Percentiles rank a stretch among this genome's conserved stretches.
Evolutionary conservation across 192 early-diverging fungal species (phyloP).

Genomic region (Coemansia sp.): DNA sequence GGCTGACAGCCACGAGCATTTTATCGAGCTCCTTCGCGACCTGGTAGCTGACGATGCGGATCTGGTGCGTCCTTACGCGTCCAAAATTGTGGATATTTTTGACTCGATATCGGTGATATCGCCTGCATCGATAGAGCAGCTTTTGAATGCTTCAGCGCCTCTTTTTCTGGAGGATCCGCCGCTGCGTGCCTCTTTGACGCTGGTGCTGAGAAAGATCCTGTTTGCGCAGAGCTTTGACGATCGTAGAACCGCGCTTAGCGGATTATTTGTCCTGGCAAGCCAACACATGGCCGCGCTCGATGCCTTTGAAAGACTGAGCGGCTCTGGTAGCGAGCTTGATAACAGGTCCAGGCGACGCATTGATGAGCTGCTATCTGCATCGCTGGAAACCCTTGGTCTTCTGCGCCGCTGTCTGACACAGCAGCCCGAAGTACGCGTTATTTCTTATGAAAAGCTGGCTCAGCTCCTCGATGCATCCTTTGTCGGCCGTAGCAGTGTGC

Average conservation of each 20-base stretch:
- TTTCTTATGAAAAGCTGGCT: constrained; percentile 60
- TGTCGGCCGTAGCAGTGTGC: constrained; percentile 12
- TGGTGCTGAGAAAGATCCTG: constrained; percentile 70
- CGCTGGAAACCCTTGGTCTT: constrained; percentile 54
- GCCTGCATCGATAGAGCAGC: constrained; percentile 48
- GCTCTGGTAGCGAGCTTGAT: not conserved
- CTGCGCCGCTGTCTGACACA: constrained; percentile 69
- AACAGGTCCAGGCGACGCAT: constrained; percentile 9
- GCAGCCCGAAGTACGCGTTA: constrained; percentile 61
- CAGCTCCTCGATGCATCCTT: constrained; percentile 41
- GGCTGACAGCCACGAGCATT: constrained; percentile 15
- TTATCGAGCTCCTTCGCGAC: constrained; percentile 23
- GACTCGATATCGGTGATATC: constrained; percentile 67
- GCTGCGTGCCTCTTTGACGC: constrained; percentile 62
- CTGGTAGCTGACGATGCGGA: constrained; percentile 35
- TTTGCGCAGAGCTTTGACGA: constrained; percentile 65
- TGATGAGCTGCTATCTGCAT: constrained; percentile 21
- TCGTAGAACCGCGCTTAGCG: constrained; percentile 61
- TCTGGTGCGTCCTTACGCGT: constrained; percentile 17
- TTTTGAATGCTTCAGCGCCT: constrained; percentile 61
- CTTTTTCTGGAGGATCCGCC: constrained; percentile 55
- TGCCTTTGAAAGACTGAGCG: constrained; percentile 11
- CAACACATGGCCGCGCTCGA: constrained; percentile 23
- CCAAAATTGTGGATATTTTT: constrained; percentile 63
- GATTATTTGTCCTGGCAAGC: constrained; percentile 58